Percentiles rank a stretch among this genome's conserved stretches.
Evolutionary conservation across 257 asterid genomes (phyloP).

Genomic region (Capsicum baccatum): DNA sequence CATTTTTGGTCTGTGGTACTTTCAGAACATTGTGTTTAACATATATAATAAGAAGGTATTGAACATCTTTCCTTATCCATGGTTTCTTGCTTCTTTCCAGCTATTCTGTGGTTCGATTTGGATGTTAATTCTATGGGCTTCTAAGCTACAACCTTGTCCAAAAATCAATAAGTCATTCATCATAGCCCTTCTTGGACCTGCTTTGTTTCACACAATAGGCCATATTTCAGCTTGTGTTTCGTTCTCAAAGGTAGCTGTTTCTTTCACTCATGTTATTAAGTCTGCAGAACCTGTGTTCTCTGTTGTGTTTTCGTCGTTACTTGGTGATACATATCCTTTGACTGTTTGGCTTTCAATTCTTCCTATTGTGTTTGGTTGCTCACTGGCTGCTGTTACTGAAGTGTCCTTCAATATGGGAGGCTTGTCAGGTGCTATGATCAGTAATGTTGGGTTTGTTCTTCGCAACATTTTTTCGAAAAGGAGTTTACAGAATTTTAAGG

Average conservation of each 20-base stretch:
- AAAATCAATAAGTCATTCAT: slow-evolving; percentile 76
- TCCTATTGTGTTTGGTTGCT: slow-evolving; percentile 95
- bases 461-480: slow-evolving; percentile 85
- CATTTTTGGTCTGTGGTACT: slow-evolving; percentile 91
- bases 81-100: slow-evolving; percentile 96
- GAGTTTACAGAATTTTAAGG: slow-evolving; percentile 84
- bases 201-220: slow-evolving; percentile 89
- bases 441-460: slow-evolving; percentile 89
- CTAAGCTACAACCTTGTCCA: slow-evolving; percentile 77
- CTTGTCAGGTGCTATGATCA: slow-evolving; percentile 86
- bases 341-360: slow-evolving; percentile 86
- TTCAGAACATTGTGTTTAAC: slow-evolving; percentile 86
- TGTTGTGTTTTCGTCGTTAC: slow-evolving; percentile 76
- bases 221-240: slow-evolving; percentile 98
- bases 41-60: slow-evolving; percentile 81
- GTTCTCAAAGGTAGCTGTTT: slow-evolving; percentile 94
- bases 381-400: slow-evolving; percentile 93
- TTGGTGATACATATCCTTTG: slow-evolving; percentile 83
- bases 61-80: slow-evolving; percentile 83
- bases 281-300: slow-evolving; percentile 97
- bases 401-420: slow-evolving; percentile 90
- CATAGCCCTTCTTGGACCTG: slow-evolving; percentile 89
- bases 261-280: slow-evolving; percentile 94
- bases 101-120: slow-evolving; percentile 80
- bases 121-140: slow-evolving; percentile 81